phyloP scores from a whole-genome alignment of 1,284 basidiomycete genomes.

The Lentinus polychrous region DNA sequence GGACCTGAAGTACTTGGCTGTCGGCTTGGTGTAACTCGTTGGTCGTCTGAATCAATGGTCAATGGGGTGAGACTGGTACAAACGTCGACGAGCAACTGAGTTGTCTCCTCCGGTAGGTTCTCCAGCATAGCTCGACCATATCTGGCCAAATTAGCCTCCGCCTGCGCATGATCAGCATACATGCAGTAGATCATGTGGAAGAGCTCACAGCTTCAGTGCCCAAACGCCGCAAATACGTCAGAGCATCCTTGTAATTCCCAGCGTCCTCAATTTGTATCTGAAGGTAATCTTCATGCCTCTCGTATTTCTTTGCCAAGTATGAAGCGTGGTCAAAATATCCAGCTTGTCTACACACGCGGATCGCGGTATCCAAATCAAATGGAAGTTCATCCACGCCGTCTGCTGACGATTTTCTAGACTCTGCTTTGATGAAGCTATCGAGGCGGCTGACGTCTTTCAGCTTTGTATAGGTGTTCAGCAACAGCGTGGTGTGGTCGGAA shows the following conservation, averaged over 20 bases:
- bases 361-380: slow-evolving; percentile 96
- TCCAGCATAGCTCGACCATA: slow-evolving; percentile 83
- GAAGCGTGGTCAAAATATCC: slow-evolving; percentile 94
- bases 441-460: slow-evolving; percentile 86
- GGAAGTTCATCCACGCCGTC: slow-evolving; percentile 60
- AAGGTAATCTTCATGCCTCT: slow-evolving; percentile 88
- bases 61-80: slow-evolving; percentile 70
- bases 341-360: slow-evolving; percentile 92
- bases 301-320: slow-evolving; percentile 90
- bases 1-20: slow-evolving; percentile 33
- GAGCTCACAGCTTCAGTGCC: slow-evolving; percentile 68
- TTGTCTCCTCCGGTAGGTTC: slow-evolving; percentile 81
- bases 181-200: slow-evolving; percentile 2
- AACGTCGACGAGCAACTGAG: slow-evolving; percentile 85
- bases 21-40: slow-evolving; percentile 24
- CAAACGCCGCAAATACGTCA: slow-evolving; percentile 74
- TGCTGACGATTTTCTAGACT: slow-evolving; percentile 39
- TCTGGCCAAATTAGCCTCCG: slow-evolving; percentile 75
- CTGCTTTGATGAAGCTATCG: slow-evolving; percentile 89
- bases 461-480: slow-evolving; percentile 96
- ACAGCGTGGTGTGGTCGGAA: slow-evolving; percentile 92
- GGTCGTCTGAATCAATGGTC: slow-evolving; percentile 35
- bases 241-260: slow-evolving; percentile 75
- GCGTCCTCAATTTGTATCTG: slow-evolving; percentile 94
- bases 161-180: slow-evolving; percentile 33